Evolutionary conservation across 108 stramenopile genomes (phyloP).

Genomic region (Fistulifera pelliculosa): DNA sequence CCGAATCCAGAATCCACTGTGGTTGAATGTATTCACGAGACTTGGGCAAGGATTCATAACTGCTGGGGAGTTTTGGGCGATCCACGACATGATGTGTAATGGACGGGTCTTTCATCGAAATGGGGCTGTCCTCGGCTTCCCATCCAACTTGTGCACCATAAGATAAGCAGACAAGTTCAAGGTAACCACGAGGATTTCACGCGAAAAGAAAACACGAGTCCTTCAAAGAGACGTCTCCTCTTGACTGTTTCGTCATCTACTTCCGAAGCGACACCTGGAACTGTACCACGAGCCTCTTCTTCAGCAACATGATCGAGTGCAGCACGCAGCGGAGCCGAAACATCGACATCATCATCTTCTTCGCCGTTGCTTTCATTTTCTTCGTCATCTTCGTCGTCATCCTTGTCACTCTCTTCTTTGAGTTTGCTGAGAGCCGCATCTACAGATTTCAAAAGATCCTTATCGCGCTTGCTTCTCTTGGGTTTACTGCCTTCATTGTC

Average conservation of each 20-base stretch:
- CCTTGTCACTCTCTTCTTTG: constrained; percentile 34
- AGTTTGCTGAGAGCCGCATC: constrained; percentile 62
- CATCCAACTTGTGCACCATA: constrained; percentile 93
- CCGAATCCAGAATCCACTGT: constrained; percentile 95
- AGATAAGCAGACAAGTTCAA: constrained; percentile 86
- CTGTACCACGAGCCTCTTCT: constrained; percentile 24
- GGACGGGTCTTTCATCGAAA: constrained; percentile 62
- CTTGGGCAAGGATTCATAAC: constrained; percentile 53
- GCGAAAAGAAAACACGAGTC: constrained; percentile 84
- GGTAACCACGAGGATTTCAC: constrained; percentile 90
- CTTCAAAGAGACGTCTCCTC: constrained; percentile 71
- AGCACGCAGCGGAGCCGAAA: constrained; percentile 67
- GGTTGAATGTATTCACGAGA: constrained; percentile 95
- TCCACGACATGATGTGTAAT: constrained; percentile 96
- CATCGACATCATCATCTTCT: constrained; percentile 64
- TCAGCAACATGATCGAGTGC: constrained; percentile 67
- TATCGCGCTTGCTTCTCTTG: constrained; percentile 40
- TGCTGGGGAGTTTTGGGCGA: constrained; percentile 65
- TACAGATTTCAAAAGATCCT: constrained; percentile 48
- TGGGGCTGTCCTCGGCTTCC: constrained; percentile 88
- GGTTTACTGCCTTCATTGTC: constrained; percentile 9
- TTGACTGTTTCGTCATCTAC: constrained; percentile 64
- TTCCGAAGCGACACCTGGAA: constrained; percentile 25
- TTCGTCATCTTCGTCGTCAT: constrained; percentile 11
- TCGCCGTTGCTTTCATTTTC: constrained; percentile 38